Base-by-base conservation (phyloP, 345 rosid species). In the Cochlearia excelsa region DNA sequence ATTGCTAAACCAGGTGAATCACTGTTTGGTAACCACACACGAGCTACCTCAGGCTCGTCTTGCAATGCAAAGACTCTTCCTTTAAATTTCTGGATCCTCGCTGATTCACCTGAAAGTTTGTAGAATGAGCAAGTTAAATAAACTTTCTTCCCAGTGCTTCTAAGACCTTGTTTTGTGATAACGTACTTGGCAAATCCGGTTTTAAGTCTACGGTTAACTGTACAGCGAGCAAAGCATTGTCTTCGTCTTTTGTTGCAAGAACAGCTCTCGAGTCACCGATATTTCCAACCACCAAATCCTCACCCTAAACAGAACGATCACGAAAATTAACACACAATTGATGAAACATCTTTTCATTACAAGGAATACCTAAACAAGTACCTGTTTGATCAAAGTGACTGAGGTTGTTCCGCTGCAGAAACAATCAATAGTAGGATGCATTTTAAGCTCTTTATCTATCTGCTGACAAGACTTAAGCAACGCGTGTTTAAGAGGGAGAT, bases 41-140 rank as follows among this genome's bases (percentile, higher is more conserved):
- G 92, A 57, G 98, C 90, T 63, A 92, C 96, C 77, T 92, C 98
- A 7, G 98, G 98, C 75, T 92, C 98, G 39, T 92, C 98, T 76
- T 84, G 96, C 71, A 92, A 75, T 26, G 98, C 93, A 75, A 92
- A 92, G 69, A 92, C 96, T 81, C 98, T 80, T 33, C 98, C 98
- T 77, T 84, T 88, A 68, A 86, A 92, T 73, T 86, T 77, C 67
- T 81, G 93, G 65, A 92, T 92, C 68, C 98, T 83, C 2, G 90
- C 95, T 67, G 98, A 87, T 81, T 92, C 98, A 75, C 84, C 98
- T 92, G 44, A 28, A 5, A 9, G 54, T 50, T 57, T 46, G 67
- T 49, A 55, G 29, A 35, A 61, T 48, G 51, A 38, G 27, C 6
- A 55, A 45, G 41, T 61, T 29, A 6, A 40, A 31, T 6, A 27